Evolutionary conservation across 768 basidiomycete genomes (phyloP).

Genomic region (Tremella fuciformis): DNA sequence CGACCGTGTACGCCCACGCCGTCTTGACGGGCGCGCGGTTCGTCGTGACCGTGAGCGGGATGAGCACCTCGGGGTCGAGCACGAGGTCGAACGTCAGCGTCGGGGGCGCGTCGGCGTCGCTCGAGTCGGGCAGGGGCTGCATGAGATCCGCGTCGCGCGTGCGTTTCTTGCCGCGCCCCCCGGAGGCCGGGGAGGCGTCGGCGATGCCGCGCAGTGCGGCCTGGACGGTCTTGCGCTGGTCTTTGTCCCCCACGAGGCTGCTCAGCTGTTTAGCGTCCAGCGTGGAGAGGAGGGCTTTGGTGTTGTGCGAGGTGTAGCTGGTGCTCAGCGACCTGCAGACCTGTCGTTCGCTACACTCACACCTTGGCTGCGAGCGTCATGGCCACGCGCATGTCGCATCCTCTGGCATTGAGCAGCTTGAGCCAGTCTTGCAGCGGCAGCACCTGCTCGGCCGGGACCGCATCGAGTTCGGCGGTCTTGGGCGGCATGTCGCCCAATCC

Average conservation of each 20-base stretch:
- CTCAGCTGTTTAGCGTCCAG: conserved; percentile 36
- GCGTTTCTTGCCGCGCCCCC: conserved; percentile 39
- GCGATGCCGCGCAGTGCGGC: conserved; percentile 44
- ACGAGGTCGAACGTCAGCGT: conserved; percentile 40
- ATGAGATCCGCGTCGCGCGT: conserved; percentile 40
- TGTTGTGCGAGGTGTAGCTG: conserved; percentile 45
- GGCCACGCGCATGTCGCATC: conserved; percentile 48
- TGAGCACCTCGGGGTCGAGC: conserved; percentile 54
- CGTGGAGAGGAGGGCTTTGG: conserved; percentile 26
- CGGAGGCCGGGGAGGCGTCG: background rate
- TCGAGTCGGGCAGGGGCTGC: conserved; percentile 24
- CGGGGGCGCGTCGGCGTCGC: conserved; percentile 12
- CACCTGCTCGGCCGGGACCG: conserved; percentile 15
- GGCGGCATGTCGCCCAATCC: conserved; percentile 19
- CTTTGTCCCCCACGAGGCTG: conserved; percentile 43
- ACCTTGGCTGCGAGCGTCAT: conserved; percentile 50
- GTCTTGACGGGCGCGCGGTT: conserved; percentile 95
- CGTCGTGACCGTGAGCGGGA: conserved; percentile 63
- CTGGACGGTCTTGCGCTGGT: conserved; percentile 37
- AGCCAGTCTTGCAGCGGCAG: conserved; percentile 48
- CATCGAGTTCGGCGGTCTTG: conserved; percentile 19
- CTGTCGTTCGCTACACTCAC: conserved; percentile 19
- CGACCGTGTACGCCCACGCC: conserved; percentile 84
- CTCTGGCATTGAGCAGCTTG: conserved; percentile 40
- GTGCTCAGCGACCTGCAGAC: conserved; percentile 4